Evolutionary conservation across 768 basidiomycete genomes (phyloP).

Genomic region (Pisolithus tinctorius): DNA sequence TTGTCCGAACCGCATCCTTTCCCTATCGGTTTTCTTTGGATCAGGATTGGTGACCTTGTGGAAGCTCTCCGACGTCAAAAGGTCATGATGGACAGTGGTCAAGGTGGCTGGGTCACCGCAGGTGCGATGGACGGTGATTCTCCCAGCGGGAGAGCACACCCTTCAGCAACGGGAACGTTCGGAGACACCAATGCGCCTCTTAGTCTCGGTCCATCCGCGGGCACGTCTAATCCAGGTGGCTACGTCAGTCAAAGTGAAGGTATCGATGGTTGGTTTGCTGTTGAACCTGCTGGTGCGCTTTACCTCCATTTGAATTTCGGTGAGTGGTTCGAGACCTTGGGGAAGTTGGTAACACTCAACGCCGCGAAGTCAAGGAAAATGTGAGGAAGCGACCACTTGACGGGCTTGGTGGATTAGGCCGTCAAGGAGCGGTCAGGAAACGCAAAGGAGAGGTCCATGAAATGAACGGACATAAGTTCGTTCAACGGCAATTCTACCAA

Average conservation of each 20-base stretch:
- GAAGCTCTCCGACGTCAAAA: constrained; percentile 91
- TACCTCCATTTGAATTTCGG: constrained; percentile 86
- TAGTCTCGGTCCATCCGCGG: constrained; percentile 24
- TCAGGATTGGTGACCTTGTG: constrained; percentile 88
- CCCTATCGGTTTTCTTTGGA: constrained; percentile 93
- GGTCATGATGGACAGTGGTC: constrained; percentile 78
- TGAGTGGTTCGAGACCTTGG: constrained; percentile 34
- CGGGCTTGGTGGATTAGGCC: constrained; percentile 84
- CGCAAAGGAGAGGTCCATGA: constrained; percentile 98
- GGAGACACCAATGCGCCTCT: constrained; percentile 40
- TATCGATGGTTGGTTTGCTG: constrained; percentile 94
- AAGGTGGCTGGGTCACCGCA: constrained; percentile 94
- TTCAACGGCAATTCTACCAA: constrained; percentile 96
- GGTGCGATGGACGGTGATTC: constrained; percentile 74
- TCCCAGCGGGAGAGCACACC: constrained; percentile 39
- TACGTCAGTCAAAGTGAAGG: constrained; percentile 50
- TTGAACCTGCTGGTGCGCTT: constrained; percentile 95
- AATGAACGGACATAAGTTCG: constrained; percentile 99
- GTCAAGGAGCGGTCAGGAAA: constrained; percentile 96
- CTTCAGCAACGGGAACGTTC: constrained; percentile 39
- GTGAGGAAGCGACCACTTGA: constrained; percentile 94
- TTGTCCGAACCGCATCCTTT: constrained; percentile 72
- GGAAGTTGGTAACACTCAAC: not conserved
- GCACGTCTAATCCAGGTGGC: constrained; percentile 21
- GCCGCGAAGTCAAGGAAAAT: constrained; percentile 85